Base-by-base conservation (phyloP, 2,329 filamentous ascomycete species). In the Neonectria neomacrospora region DNA sequence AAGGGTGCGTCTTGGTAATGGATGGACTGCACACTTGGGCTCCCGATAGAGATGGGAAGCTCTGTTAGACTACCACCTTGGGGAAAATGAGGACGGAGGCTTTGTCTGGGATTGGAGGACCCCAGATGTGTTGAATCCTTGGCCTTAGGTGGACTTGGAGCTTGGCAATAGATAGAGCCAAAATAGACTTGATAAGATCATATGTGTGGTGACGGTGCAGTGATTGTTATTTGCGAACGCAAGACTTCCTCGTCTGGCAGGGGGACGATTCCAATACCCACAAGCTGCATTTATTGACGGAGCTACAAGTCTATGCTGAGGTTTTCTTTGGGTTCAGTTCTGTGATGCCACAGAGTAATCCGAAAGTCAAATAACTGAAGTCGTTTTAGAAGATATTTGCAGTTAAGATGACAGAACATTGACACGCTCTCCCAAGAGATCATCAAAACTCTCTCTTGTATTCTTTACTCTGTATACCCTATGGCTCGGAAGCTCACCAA, bases 1-100 rank as follows among this genome's bases (percentile, higher is more conserved):
- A 71, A 68, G 68, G 73, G 73, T 75, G 75, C 70, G 72, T 76
- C 75, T 73, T 76, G 75, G 73, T 74, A 75, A 76, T 76, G 72
- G 72, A 74, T 67, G 70, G 71, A 73, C 71, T 73, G 75, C 73
- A 74, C 75, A 70, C 69, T 67, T 64, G 73, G 73, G 74, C 69
- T 76, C 67, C 71, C 70, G 67, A 73, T 76, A 75, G 73, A 74
- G 52, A 71, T 67, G 73, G 73, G 75, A 64, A 71, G 68, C 67
- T 69, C 70, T 74, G 66, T 72, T 76, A 76, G 74, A 76, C 64
- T 70, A 70, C 67, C 47, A 67, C 64, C 68, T 64, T 64, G 66
- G 65, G 64, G 66, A 65, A 32, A 69, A 71, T 58, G 63, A 70
- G 69, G 70, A 66, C 70, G 61, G 52, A 66, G 59, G 67, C 67